Base-by-base conservation (phyloP, 805 yeast species). In the Wickerhamomyces sydowiorum region DNA sequence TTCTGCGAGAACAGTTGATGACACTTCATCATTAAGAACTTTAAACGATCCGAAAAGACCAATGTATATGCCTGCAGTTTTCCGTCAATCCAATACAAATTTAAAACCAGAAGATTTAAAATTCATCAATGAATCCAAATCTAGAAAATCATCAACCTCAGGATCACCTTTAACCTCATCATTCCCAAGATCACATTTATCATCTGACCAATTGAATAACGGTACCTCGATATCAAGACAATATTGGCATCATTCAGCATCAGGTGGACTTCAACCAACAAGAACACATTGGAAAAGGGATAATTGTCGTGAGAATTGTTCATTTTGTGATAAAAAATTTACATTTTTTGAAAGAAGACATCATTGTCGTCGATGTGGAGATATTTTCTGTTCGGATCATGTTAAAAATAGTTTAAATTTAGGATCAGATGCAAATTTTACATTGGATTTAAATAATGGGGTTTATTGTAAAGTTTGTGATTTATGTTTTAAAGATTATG, bases 301-400 rank as follows among this genome's bases (percentile, higher is more conserved):
- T 61, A 13, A 17, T 73, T 73, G 36, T 59, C 76, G 18, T 76
- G 85, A 29, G 61, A 69, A 37, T 70, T 91, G 98, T 60, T 72
- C 76, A 13, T 71, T 73, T 21, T 91, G 98, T 64, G 66, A 72
- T 39, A 76, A 73, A 53, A 57, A 69, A 15, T 90, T 91, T 65
- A 82, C 89, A 29, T 80, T 81, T 52, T 83, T 80, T 67, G 96
- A 75, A 59, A 75, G 90, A 52, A 73, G 81, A 48, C 95, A 86
- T 57, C 95, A 86, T 65, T 86, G 95, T 59, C 75, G 95, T 41
- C 81, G 82, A 57, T 86, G 95, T 61, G 95, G 95, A 29, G 87
- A 84, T 32, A 76, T 86, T 18, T 86, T 77, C 54, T 86, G 95
- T 60, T 76, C 78, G 27, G 78, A 74, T 46, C 90, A 86, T 60